Evolutionary conservation across 192 early-diverging fungal species (phyloP).

Genomic region (Umbelopsis ramanniana): DNA sequence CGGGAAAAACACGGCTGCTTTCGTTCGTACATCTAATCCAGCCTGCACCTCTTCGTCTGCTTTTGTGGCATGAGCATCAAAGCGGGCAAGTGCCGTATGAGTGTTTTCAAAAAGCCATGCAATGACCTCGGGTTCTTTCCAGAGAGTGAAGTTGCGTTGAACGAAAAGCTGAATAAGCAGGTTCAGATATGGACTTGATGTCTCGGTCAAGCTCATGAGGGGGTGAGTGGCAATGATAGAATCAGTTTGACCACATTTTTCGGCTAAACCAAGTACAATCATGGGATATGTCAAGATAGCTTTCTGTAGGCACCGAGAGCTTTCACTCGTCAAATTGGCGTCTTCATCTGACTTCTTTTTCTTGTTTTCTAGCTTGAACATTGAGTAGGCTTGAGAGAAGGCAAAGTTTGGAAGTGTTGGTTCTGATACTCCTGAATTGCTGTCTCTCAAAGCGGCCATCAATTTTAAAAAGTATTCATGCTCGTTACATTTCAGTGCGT

Average conservation of each 20-base stretch:
- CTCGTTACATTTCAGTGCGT: constrained; percentile 80
- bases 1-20: neutral
- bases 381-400: constrained; percentile 76
- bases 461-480: constrained; percentile 61
- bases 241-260: constrained; percentile 67
- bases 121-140: constrained; percentile 80
- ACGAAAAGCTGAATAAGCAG: constrained; percentile 74
- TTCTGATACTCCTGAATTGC: constrained; percentile 38
- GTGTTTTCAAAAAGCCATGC: constrained; percentile 46
- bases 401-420: constrained; percentile 70
- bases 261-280: constrained; percentile 62
- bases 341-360: constrained; percentile 30
- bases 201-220: constrained; percentile 9
- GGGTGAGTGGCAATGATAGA: constrained; percentile 50
- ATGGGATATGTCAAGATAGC: constrained; percentile 80
- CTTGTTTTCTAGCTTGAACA: constrained; percentile 71
- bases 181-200: constrained; percentile 55
- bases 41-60: constrained; percentile 1
- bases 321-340: constrained; percentile 38
- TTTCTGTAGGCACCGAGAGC: constrained; percentile 60
- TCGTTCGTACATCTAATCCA: constrained; percentile 24
- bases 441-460: constrained; percentile 21
- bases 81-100: constrained; percentile 26
- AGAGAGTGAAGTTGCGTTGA: constrained; percentile 74
- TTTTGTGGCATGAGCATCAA: constrained; percentile 4